phyloP scores from a whole-genome alignment of 257 asterid genomes.

The Fraxinus anomala region DNA sequence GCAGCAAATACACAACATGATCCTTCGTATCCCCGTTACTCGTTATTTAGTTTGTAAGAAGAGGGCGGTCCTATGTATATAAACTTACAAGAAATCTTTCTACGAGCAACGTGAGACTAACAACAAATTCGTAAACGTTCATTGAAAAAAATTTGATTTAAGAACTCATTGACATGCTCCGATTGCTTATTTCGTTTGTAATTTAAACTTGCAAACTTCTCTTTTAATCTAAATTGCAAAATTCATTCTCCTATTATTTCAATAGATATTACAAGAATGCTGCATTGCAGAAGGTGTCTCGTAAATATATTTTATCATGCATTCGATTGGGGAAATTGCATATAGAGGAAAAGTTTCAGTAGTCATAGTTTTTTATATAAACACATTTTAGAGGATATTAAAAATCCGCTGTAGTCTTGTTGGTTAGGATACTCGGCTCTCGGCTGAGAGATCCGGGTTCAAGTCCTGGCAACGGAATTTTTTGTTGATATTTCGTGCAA shows the following conservation, averaged over 20 bases:
- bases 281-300: not conserved
- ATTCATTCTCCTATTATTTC: not conserved
- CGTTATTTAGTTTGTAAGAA: too few relatives aligned
- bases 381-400: rapidly evolving
- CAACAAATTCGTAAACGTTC: too few relatives aligned
- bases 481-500: not conserved
- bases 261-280: not conserved
- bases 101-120: too few relatives aligned
- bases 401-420: conserved; percentile 53
- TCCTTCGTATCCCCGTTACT: not conserved
- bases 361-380: too few relatives aligned
- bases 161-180: not conserved
- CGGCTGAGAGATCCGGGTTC: conserved; percentile 64
- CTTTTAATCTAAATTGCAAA: not conserved
- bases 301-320: too few relatives aligned
- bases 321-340: too few relatives aligned
- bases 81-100: too few relatives aligned
- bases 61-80: not conserved
- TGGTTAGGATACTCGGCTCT: conserved; percentile 62
- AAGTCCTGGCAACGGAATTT: conserved; percentile 62
- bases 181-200: not conserved
- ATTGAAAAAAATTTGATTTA: too few relatives aligned
- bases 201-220: not conserved
- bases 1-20: not conserved
- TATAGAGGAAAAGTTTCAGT: too few relatives aligned